phyloP scores from a whole-genome alignment of 305 asterid genomes.

The Fraxinus dipetala region DNA sequence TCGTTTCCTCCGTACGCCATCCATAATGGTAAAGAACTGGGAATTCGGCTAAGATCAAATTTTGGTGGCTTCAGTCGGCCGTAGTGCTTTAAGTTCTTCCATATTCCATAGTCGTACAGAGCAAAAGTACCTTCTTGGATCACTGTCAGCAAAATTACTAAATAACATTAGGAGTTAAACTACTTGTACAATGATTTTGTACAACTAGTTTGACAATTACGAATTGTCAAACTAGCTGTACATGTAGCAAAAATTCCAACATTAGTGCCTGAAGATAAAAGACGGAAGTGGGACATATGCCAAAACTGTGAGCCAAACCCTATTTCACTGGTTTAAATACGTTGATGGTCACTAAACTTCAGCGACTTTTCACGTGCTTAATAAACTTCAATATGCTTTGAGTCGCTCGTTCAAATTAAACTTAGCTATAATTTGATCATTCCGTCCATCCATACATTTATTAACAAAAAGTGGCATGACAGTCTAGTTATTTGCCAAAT shows the following conservation, averaged over 20 bases:
- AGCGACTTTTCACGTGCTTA: not conserved
- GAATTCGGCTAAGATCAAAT: constrained; percentile 67
- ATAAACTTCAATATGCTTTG: not conserved
- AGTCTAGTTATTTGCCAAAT: not conserved
- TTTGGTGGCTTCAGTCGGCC: constrained; percentile 59
- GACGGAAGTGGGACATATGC: not conserved
- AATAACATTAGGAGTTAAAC: too few relatives aligned
- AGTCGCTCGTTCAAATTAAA: not conserved
- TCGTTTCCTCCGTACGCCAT: constrained; percentile 87
- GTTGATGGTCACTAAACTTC: not conserved
- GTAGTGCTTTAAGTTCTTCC: constrained; percentile 60
- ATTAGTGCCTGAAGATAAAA: not conserved
- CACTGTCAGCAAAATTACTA: constrained; percentile 48
- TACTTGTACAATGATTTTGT: too few relatives aligned
- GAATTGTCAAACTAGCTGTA: not conserved
- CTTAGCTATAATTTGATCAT: not conserved
- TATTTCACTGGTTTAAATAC: not conserved
- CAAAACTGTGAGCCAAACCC: not conserved
- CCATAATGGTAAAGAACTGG: constrained; percentile 75
- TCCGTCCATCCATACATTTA: not conserved
- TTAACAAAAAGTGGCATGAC: not conserved
- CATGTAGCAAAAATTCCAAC: not conserved
- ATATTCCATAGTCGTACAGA: constrained; percentile 77
- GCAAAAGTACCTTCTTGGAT: constrained; percentile 79
- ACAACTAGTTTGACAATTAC: too few relatives aligned